Conservation (phyloP, 306 rosid species). For the Ormosia emarginata region DNA sequence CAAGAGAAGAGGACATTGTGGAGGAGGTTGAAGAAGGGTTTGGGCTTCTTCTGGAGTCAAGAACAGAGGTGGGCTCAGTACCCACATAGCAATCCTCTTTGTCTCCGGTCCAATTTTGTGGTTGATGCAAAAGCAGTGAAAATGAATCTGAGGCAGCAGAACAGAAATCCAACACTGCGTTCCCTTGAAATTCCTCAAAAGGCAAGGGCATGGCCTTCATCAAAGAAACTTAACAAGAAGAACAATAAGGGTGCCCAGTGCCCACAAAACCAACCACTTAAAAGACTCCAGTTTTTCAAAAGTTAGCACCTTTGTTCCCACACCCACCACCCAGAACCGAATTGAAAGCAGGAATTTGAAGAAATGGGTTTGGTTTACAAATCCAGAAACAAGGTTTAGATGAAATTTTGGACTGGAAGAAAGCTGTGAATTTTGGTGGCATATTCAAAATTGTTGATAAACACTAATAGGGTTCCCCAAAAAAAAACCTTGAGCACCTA, state of each 20-base stretch:
- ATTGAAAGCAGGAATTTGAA: slow-evolving; percentile 19
- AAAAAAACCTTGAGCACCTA: background rate
- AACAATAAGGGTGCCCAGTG: background rate
- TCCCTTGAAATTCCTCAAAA: slow-evolving; percentile 92
- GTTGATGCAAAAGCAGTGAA: slow-evolving; percentile 27
- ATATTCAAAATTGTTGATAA: slow-evolving; percentile 11
- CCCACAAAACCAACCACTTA: slow-evolving; percentile 35
- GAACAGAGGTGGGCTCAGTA: slow-evolving; percentile 92
- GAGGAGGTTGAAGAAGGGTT: slow-evolving; percentile 78
- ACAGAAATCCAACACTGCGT: slow-evolving; percentile 71
- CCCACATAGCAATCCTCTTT: slow-evolving; percentile 83
- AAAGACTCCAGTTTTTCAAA: slow-evolving; percentile 53
- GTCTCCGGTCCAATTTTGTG: slow-evolving; percentile 53
- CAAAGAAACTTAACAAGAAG: slow-evolving; percentile 38
- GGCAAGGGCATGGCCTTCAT: slow-evolving; percentile 97
- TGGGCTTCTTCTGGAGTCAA: slow-evolving; percentile 80
- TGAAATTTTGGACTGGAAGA: background rate
- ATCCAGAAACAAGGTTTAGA: slow-evolving; percentile 22
- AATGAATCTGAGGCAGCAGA: slow-evolving; percentile 54
- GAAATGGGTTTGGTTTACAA: slow-evolving; percentile 12
- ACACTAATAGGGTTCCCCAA: slow-evolving; percentile 11
- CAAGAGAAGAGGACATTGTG: slow-evolving; percentile 83
- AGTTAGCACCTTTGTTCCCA: slow-evolving; percentile 34
- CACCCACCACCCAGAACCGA: slow-evolving; percentile 21
- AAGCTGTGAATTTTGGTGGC: background rate